These are phyloP conservation scores for Fusarium sp. DNA, from an alignment of 2,329 filamentous ascomycete species.

Conservation along the genomic window DNA sequence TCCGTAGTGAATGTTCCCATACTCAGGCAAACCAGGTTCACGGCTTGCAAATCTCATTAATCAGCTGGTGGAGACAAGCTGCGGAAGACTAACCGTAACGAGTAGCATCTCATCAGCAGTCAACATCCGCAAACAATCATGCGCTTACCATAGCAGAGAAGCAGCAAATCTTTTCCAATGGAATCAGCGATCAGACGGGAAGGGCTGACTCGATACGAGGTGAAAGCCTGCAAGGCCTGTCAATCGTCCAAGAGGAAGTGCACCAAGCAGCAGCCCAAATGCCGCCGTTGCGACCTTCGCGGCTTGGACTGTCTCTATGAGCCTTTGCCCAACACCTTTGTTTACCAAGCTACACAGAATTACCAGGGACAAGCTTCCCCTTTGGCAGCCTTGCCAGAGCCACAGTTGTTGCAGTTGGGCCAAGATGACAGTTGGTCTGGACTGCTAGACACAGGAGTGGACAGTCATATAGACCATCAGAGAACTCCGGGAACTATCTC, in stretches of 20 bases:
- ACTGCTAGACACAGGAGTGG: background rate
- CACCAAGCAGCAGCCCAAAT: conserved; percentile 26
- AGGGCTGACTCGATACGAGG: background rate
- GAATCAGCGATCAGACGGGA: background rate
- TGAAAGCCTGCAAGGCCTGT: conserved; percentile 26
- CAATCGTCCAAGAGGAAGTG: conserved; percentile 33
- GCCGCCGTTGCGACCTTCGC: conserved; percentile 27
- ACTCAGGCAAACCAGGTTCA: background rate
- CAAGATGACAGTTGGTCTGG: background rate
- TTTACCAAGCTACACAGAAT: conserved; percentile 1
- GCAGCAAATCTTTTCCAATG: background rate
- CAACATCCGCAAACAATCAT: background rate
- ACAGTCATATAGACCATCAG: background rate
- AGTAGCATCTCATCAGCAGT: background rate
- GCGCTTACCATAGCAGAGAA: background rate
- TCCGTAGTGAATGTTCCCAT: no score
- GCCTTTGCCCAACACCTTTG: conserved; percentile 3
- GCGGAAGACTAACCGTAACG: conserved; percentile 17
- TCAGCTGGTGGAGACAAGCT: background rate
- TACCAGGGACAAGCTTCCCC: background rate
- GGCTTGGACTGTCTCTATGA: conserved; percentile 35
- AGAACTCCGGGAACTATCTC: background rate
- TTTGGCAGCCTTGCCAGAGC: background rate
- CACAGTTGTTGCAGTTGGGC: rapidly evolving
- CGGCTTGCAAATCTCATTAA: background rate